A percentile compares a stretch with the other conserved stretches of the same genome.
Conservation (phyloP, 1,139 yeast species). For the Torulaspora pretoriensis region DNA sequence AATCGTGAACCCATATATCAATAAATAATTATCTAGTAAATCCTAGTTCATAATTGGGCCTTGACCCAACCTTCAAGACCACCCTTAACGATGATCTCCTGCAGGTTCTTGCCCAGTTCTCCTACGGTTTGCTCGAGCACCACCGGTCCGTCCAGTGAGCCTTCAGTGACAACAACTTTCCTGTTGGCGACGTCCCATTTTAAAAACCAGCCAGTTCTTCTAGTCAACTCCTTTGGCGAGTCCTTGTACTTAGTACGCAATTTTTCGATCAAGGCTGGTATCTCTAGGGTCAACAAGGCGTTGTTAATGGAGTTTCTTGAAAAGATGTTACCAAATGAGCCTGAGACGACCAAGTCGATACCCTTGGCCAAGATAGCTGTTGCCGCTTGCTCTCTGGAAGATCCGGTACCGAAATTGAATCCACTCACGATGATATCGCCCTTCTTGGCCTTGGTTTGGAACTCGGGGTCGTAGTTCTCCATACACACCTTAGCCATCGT, state of each 20-base stretch:
- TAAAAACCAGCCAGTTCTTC: slow-evolving; percentile 91
- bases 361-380: slow-evolving; percentile 94
- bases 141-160: slow-evolving; percentile 47
- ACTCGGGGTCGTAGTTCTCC: slow-evolving; percentile 95
- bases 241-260: slow-evolving; percentile 64
- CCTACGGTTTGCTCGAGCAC: slow-evolving; percentile 85
- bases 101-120: slow-evolving; percentile 89
- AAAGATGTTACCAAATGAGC: slow-evolving; percentile 95
- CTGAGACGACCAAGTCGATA: slow-evolving; percentile 88
- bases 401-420: slow-evolving; percentile 95
- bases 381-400: slow-evolving; percentile 99
- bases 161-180: slow-evolving; percentile 69
- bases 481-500: slow-evolving; percentile 98
- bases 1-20: slow-evolving; percentile 1
- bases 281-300: slow-evolving; percentile 87
- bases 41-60: slow-evolving; percentile 6
- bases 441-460: slow-evolving; percentile 70
- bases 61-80: slow-evolving; percentile 97
- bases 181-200: slow-evolving; percentile 92
- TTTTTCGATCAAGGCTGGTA: slow-evolving; percentile 76
- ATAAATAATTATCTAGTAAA: slow-evolving; percentile 1
- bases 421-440: slow-evolving; percentile 92
- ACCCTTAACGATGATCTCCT: slow-evolving; percentile 93
- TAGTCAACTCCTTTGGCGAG: slow-evolving; percentile 62
- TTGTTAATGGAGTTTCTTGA: slow-evolving; percentile 93